Evolutionary conservation across 2,329 filamentous ascomycete genomes (phyloP).

Genomic region (Botryotinia narcissicola): DNA sequence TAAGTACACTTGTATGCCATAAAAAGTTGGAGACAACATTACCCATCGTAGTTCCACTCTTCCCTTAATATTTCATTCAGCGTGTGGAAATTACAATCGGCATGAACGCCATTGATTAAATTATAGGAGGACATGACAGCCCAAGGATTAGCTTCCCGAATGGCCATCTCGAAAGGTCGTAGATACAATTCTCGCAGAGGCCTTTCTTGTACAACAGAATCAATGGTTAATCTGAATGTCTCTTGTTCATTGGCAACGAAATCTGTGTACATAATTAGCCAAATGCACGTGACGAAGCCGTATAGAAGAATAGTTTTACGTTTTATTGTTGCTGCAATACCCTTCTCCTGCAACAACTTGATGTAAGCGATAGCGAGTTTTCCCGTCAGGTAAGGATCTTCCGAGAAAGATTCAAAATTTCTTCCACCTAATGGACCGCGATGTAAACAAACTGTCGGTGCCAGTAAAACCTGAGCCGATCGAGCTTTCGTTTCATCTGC

Average conservation of each 20-base stretch:
- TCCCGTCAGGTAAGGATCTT: slow-evolving; percentile 75
- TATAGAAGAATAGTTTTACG: slow-evolving; percentile 45
- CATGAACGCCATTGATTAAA: slow-evolving; percentile 61
- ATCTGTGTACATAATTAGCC: slow-evolving; percentile 41
- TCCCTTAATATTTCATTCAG: slow-evolving; percentile 57
- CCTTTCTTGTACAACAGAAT: slow-evolving; percentile 63
- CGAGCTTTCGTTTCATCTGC: slow-evolving; percentile 70
- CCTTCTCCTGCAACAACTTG: slow-evolving; percentile 68
- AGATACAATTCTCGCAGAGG: slow-evolving; percentile 68
- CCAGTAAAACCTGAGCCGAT: slow-evolving; percentile 70
- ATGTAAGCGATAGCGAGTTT: slow-evolving; percentile 71
- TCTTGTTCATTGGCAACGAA: slow-evolving; percentile 75
- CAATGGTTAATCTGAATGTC: slow-evolving; percentile 62
- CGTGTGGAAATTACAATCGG: slow-evolving; percentile 54
- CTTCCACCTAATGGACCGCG: slow-evolving; percentile 78
- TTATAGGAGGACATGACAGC: slow-evolving; percentile 70
- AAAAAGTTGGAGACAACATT: slow-evolving; percentile 28
- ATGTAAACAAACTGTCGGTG: slow-evolving; percentile 79
- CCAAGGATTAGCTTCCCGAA: slow-evolving; percentile 67
- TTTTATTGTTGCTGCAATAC: slow-evolving; percentile 76
- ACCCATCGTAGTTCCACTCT: slow-evolving; percentile 63
- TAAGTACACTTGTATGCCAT: slow-evolving; percentile 10
- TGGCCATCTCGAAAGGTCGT: slow-evolving; percentile 71
- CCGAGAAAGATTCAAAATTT: slow-evolving; percentile 84
- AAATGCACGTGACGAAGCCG: slow-evolving; percentile 10